Evolutionary conservation across 208 protist species (phyloP).

Genomic region (Wallacemonas sp.): DNA sequence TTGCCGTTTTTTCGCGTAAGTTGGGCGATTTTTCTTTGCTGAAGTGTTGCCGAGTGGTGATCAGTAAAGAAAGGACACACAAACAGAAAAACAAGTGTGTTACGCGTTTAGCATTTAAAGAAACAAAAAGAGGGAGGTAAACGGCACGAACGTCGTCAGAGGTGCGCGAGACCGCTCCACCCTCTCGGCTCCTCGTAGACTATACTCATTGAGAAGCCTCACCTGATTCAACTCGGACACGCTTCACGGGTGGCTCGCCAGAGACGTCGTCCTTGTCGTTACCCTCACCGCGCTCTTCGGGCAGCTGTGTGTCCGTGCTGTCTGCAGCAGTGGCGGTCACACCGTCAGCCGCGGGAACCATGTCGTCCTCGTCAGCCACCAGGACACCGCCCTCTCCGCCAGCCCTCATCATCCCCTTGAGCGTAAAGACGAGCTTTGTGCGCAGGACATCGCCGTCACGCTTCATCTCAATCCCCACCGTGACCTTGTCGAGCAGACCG

Average conservation of each 20-base stretch:
- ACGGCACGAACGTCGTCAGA: no score
- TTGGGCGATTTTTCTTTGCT: no score
- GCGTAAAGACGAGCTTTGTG: conserved; percentile 67
- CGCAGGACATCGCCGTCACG: conserved; percentile 75
- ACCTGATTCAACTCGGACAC: conserved; percentile 5
- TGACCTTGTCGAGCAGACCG: conserved; percentile 76
- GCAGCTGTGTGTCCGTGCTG: conserved; percentile 7
- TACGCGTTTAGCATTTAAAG: conserved; percentile 15
- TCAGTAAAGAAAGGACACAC: neutral
- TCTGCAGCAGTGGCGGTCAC: conserved; percentile 18
- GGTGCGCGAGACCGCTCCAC: no score
- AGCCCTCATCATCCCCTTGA: conserved; percentile 69
- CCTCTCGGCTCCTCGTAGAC: neutral
- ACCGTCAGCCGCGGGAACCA: conserved; percentile 18
- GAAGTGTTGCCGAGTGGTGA: no score
- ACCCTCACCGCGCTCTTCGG: conserved; percentile 5
- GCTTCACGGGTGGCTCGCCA: conserved; percentile 21
- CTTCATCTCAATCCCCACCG: conserved; percentile 73
- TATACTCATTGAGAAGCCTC: neutral
- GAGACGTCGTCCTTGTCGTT: neutral
- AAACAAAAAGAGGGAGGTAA: conserved; percentile 4
- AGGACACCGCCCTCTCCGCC: conserved; percentile 42
- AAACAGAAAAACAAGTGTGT: no score
- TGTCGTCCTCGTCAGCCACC: conserved; percentile 43
- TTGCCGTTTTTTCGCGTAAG: no score